phyloP scores from a whole-genome alignment of 2,329 filamentous ascomycete species.

The Xylariaceae sp. region DNA sequence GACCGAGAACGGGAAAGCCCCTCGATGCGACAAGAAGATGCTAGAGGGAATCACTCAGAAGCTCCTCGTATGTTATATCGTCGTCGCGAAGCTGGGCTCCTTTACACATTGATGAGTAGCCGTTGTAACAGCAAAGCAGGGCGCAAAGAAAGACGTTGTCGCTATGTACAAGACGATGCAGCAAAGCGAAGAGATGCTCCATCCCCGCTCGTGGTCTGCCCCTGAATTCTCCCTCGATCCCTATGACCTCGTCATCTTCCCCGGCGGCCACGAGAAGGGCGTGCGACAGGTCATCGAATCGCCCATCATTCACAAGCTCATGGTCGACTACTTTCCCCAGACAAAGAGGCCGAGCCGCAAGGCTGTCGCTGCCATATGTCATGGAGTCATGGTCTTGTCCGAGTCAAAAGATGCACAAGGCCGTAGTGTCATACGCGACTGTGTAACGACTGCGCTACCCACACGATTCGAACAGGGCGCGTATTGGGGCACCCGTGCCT shows the following conservation, averaged over 20 bases:
- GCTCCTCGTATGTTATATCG: slow-evolving; percentile 48
- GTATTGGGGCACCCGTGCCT: slow-evolving; percentile 54
- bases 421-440: slow-evolving; percentile 54
- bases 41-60: slow-evolving; percentile 55
- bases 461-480: slow-evolving; percentile 54
- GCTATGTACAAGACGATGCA: slow-evolving; percentile 52
- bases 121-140: slow-evolving; percentile 30
- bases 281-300: slow-evolving; percentile 59
- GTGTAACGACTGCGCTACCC: slow-evolving; percentile 55
- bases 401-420: slow-evolving; percentile 48
- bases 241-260: slow-evolving; percentile 57
- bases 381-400: slow-evolving; percentile 58
- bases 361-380: slow-evolving; percentile 56
- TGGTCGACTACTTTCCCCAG: slow-evolving; percentile 54
- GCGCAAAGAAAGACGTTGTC: slow-evolving; percentile 50
- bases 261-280: slow-evolving; percentile 59
- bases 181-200: slow-evolving; percentile 47
- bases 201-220: slow-evolving; percentile 53
- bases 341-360: slow-evolving; percentile 53
- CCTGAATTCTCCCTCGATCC: slow-evolving; percentile 50
- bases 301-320: slow-evolving; percentile 48
- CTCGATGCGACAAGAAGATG: slow-evolving; percentile 57
- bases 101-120: too few relatives aligned
- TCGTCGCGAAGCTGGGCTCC: slow-evolving; percentile 5
- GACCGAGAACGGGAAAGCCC: slow-evolving; percentile 54